Base-by-base conservation (phyloP, 2,329 filamentous ascomycete species). In the Ophiostoma fasciatum region DNA sequence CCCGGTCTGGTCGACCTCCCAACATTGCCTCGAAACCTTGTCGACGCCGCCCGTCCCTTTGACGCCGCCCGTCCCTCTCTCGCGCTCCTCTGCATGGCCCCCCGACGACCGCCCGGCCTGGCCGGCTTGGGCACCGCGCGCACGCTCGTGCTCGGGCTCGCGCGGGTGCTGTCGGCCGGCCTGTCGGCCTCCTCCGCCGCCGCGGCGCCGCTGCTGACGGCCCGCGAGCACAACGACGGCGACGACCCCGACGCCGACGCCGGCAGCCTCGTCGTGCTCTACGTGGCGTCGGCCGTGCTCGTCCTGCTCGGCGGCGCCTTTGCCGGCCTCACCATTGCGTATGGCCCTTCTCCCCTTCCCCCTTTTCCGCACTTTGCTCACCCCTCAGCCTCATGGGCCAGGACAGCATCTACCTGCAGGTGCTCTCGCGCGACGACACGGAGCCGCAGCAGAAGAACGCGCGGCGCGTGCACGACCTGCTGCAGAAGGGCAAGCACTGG, bases 361-460 rank as follows among this genome's bases (percentile, higher is more conserved):
- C 19, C 12, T n/a, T 26, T 18, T 27, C 27, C 14, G 5, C 21
- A 22, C 25, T n/a, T 35, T 23, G n/a, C 21, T 5, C 30, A 11
- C 22, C 22, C 3, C 27, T 11, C 35, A 69, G 65, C 8, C 54
- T 74, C 39, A 74, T 75, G 71, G 71, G 71, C 36, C 73, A 85
- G 62, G 90, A 98, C 62, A 87, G 92, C 57, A 92, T 96, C 50
- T 94, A 98, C 57, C 71, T 98, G 13, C 90, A 94, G 59, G 90
- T 98, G 45, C 80, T 98, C 45, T 77, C 85, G 35, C 78, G 79
- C 28, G 92, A 90, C 36, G 77, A 81, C 31, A 78, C 83, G 56
- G 84, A 80, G 37, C 66, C 76, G n/a, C 88, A 96, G 59, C 78
- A 78, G 51, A 83, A 76, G 52, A 84, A 94, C 52, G 90, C 90